phyloP scores from a whole-genome alignment of 208 protist species.

The Blastocrithidia nonstop region DNA sequence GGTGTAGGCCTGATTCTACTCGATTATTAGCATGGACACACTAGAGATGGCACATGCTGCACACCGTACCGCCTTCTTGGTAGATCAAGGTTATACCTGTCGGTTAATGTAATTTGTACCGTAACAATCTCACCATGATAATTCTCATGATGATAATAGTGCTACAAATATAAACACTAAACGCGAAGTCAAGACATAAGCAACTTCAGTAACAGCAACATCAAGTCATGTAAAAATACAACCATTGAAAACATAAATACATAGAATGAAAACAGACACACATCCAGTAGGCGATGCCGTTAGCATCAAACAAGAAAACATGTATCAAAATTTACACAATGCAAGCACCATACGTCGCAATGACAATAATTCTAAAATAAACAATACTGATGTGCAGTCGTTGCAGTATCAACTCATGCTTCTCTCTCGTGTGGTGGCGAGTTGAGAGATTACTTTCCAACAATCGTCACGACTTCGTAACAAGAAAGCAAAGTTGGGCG shows the following conservation, averaged over 20 bases:
- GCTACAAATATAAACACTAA: slow-evolving; percentile 8
- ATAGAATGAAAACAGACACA: too few species aligned
- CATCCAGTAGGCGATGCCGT: slow-evolving; percentile 32
- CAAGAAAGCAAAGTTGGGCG: neutral
- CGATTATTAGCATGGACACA: slow-evolving; percentile 93
- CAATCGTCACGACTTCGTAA: slow-evolving; percentile 12
- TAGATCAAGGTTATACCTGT: slow-evolving; percentile 90
- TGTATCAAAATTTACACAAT: slow-evolving; percentile 18
- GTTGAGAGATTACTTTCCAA: slow-evolving; percentile 70
- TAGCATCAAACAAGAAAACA: slow-evolving; percentile 60
- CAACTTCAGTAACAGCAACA: neutral
- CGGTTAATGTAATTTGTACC: slow-evolving; percentile 63
- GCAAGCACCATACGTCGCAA: neutral
- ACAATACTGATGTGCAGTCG: slow-evolving; percentile 4
- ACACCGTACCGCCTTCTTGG: slow-evolving; percentile 96
- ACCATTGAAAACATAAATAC: too few species aligned
- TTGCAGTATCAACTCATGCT: slow-evolving; percentile 56
- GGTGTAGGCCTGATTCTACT: slow-evolving; percentile 99
- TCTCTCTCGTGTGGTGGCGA: slow-evolving; percentile 63
- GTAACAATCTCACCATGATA: neutral
- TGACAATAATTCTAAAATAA: neutral
- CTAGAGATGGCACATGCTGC: slow-evolving; percentile 94
- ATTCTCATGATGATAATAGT: neutral
- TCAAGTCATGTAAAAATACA: too few species aligned
- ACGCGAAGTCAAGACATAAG: too few species aligned